Conservation (phyloP, 2,329 filamentous ascomycete genomes). For the Hypoxylon sp. region DNA sequence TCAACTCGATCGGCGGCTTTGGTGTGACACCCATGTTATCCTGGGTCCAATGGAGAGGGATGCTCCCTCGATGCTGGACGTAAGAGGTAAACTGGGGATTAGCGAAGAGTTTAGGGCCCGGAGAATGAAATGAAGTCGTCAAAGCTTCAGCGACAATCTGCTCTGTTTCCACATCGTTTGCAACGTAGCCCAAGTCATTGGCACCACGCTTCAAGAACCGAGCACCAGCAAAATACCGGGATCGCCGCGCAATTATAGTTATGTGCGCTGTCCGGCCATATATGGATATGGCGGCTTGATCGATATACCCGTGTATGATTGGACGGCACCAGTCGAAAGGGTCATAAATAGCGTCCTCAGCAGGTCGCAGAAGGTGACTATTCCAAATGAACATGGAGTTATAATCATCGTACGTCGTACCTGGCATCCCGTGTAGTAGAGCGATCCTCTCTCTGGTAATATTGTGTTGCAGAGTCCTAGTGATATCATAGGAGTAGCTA, state of each 20-base stretch:
- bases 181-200: constrained; percentile 94
- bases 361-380: constrained; percentile 85
- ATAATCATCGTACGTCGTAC: constrained; percentile 72
- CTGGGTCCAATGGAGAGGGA: constrained; percentile 97
- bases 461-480: constrained; percentile 90
- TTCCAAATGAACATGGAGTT: constrained; percentile 99
- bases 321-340: constrained; percentile 96
- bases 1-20: constrained; percentile 95
- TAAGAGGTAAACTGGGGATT: constrained; percentile 96
- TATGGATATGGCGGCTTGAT: constrained; percentile 86
- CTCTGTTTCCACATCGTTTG: constrained; percentile 98
- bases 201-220: constrained; percentile 94
- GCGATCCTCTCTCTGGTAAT: constrained; percentile 83
- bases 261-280: constrained; percentile 93
- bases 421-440: constrained; percentile 72
- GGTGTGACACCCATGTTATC: constrained; percentile 95
- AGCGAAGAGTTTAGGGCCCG: constrained; percentile 85
- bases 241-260: constrained; percentile 91
- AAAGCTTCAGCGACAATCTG: constrained; percentile 96
- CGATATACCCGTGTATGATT: constrained; percentile 95
- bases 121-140: constrained; percentile 95
- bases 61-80: constrained; percentile 95
- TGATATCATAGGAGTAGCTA: constrained; percentile 98
- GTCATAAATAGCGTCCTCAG: constrained; percentile 75
- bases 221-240: constrained; percentile 92